These are phyloP conservation scores for Drosera spatulata DNA, from an alignment of 179 eudicot genomes.

Conservation along the genomic window DNA sequence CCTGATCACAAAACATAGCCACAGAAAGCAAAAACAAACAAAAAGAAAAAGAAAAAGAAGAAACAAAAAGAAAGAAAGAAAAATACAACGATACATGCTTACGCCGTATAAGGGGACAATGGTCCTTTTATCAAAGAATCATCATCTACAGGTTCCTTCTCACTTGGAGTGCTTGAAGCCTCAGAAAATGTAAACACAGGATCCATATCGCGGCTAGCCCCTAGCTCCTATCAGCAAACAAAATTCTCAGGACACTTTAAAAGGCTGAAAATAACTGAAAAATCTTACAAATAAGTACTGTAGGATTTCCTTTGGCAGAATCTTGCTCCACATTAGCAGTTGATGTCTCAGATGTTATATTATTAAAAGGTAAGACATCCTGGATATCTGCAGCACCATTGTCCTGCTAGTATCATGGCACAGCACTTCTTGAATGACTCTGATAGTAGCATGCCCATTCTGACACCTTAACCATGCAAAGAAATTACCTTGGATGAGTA, in stretches of 20 bases:
- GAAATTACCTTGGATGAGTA: slow-evolving; percentile 34
- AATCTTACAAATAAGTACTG: no score
- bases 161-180: slow-evolving; percentile 20
- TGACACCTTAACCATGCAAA: neutral
- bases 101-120: slow-evolving; percentile 62
- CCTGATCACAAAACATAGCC: slow-evolving; percentile 23
- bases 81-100: slow-evolving; percentile 15
- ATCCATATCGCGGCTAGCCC: slow-evolving; percentile 17
- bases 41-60: no score
- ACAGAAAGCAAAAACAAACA: neutral
- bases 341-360: neutral
- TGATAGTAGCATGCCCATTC: neutral
- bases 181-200: slow-evolving; percentile 22
- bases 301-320: neutral
- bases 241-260: slow-evolving; percentile 3
- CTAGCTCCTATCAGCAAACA: slow-evolving; percentile 26
- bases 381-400: no score
- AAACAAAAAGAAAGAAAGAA: slow-evolving; percentile 19
- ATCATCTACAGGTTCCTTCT: slow-evolving; percentile 24
- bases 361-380: no score
- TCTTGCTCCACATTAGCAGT: neutral
- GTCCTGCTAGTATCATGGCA: neutral
- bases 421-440: neutral
- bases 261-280: neutral
- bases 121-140: slow-evolving; percentile 22